phyloP scores from a whole-genome alignment of 2,329 filamentous ascomycete genomes.

The Alternaria angustiovoidea region DNA sequence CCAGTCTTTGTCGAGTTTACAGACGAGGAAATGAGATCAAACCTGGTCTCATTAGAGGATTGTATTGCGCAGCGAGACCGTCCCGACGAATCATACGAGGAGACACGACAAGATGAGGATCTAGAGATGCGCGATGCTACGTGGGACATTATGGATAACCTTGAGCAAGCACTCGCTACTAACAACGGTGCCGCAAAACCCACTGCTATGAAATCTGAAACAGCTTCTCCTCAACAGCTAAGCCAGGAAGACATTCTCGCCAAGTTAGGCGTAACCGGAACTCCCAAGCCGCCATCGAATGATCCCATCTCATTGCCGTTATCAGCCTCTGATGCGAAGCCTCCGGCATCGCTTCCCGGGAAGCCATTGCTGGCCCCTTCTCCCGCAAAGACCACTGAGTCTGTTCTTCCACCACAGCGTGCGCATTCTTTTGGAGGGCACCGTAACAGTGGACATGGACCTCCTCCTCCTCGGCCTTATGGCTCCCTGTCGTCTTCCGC shows the following conservation, averaged over 20 bases:
- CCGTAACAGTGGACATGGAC: constrained; percentile 19
- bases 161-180: constrained; percentile 50
- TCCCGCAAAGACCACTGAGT: neutral
- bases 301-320: constrained; percentile 27
- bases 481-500: constrained; percentile 34
- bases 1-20: constrained; percentile 59
- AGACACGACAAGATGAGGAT: constrained; percentile 36
- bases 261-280: constrained; percentile 47
- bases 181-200: constrained; percentile 23
- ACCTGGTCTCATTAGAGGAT: constrained; percentile 54
- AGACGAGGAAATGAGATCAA: constrained; percentile 46
- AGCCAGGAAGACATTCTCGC: constrained; percentile 51
- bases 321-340: constrained; percentile 17
- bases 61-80: constrained; percentile 53
- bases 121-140: constrained; percentile 46
- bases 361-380: constrained; percentile 26
- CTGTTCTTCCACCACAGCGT: constrained; percentile 24
- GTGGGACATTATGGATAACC: constrained; percentile 52
- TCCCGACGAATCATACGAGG: constrained; percentile 39
- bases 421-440: constrained; percentile 35
- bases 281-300: constrained; percentile 45
- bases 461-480: constrained; percentile 32
- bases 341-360: constrained; percentile 23
- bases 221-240: constrained; percentile 18
- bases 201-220: neutral